A percentile compares a stretch with the other conserved stretches of the same genome.
These are phyloP conservation scores for Penicillium nordicum DNA, from an alignment of 2,329 filamentous ascomycete genomes.

Conservation along the genomic window DNA sequence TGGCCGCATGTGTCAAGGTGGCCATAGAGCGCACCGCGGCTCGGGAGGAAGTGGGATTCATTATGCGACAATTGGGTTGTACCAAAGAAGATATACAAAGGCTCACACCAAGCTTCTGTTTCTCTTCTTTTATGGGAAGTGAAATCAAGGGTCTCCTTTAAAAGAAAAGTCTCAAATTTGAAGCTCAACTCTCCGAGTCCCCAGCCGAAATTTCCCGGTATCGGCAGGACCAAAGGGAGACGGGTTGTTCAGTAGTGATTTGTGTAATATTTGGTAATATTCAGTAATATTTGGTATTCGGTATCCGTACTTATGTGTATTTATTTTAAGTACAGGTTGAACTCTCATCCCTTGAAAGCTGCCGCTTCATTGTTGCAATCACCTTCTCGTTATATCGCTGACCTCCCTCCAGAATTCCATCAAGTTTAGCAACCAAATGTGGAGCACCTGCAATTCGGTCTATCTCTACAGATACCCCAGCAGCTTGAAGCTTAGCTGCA, in stretches of 20 bases:
- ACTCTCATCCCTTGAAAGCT: constrained; percentile 22
- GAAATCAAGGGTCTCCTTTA: constrained; percentile 2
- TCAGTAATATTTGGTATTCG: constrained; percentile 4
- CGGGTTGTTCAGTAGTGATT: background rate
- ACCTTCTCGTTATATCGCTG: constrained; percentile 29
- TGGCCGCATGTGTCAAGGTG: constrained; percentile 36
- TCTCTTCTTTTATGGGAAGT: background rate
- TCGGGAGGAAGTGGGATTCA: constrained; percentile 34
- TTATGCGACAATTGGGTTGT: constrained; percentile 29
- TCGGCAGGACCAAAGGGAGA: constrained; percentile 18
- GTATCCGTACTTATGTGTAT: constrained; percentile 2
- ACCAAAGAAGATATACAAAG: constrained; percentile 4
- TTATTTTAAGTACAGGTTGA: constrained; percentile 8
- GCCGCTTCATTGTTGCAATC: constrained; percentile 27
- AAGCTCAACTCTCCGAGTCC: constrained; percentile 13
- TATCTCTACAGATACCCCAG: constrained; percentile 33
- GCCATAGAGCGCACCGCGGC: constrained; percentile 39
- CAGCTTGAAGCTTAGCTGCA: constrained; percentile 36
- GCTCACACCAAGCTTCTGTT: background rate
- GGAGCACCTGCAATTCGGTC: constrained; percentile 34
- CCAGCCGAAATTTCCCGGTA: constrained; percentile 29
- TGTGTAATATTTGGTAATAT: constrained; percentile 8
- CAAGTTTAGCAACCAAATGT: constrained; percentile 32
- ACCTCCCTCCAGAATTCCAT: constrained; percentile 32
- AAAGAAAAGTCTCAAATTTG: constrained; percentile 13